These are phyloP conservation scores for Ustilago sp. DNA, from an alignment of 1,284 basidiomycete genomes.

Conservation along the genomic window DNA sequence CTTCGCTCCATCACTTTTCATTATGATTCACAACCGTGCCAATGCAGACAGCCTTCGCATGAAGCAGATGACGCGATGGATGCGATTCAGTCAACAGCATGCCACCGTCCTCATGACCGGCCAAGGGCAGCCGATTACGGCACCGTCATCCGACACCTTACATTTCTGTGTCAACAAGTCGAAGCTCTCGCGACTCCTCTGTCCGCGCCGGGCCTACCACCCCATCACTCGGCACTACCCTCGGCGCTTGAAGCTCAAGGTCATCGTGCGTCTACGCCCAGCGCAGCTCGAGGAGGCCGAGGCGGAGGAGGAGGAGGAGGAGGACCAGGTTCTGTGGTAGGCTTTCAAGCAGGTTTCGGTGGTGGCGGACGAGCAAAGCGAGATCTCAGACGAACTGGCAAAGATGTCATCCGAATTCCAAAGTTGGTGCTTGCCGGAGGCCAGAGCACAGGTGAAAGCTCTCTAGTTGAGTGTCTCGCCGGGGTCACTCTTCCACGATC, in stretches of 20 bases:
- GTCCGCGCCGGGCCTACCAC: background rate
- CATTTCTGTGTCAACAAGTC: conserved; percentile 14
- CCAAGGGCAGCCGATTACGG: conserved; percentile 13
- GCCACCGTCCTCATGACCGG: background rate
- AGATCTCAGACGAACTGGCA: background rate
- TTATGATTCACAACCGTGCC: background rate
- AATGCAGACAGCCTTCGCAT: background rate
- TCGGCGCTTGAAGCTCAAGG: conserved; percentile 8
- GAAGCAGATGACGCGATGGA: conserved; percentile 11
- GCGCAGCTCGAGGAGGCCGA: background rate
- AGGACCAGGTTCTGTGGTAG: background rate
- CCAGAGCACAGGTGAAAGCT: conserved; percentile 34
- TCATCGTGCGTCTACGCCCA: conserved; percentile 1
- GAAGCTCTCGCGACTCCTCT: conserved; percentile 22
- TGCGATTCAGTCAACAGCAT: background rate
- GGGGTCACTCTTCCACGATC: conserved; percentile 30
- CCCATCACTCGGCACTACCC: background rate
- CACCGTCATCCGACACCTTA: conserved; percentile 24
- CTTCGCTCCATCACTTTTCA: background rate
- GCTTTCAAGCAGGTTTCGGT: background rate
- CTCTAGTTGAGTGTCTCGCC: conserved; percentile 32
- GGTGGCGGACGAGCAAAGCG: conserved; percentile 1
- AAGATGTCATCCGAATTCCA: conserved; percentile 13
- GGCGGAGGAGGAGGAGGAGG: background rate
- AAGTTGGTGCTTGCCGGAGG: conserved; percentile 25